Base-by-base conservation (phyloP, 164 flowering plant species). In the Akebia trifoliata region DNA sequence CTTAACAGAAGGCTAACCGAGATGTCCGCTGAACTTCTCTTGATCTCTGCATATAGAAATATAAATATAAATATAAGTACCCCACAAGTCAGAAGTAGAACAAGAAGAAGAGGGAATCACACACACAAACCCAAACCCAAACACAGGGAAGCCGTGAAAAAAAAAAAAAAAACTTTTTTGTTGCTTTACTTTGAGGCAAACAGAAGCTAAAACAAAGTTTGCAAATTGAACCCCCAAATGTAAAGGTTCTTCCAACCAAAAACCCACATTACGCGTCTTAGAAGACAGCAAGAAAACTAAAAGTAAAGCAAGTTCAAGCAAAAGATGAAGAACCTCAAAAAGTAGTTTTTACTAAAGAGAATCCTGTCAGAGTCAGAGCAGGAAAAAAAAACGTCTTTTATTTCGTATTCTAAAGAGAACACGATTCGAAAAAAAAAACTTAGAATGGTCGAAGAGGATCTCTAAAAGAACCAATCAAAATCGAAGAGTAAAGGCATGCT, bases 121-220 rank as follows among this genome's bases (percentile, higher is more conserved):
- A 57, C 20, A 38, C 45, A 47, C 25, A 37, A 37, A 11, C 1
- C n/a, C n/a, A n/a, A n/a, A n/a, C 14, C 4, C 1, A 18, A 8
- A 7, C 56, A 51, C 40, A 20, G 4, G 21, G 14, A 11, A 31
- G 35, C 17, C 40, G 50, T 57, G 61, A 45, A 14, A 9, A 20
- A 8, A 32, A 18, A 50, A 4, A 18, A 6, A 8, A 8, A 44
- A 22, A 56, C 25, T 29, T 37, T 35, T 26, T 36, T 29, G 22
- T 36, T 53, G 6, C 38, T 44, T 58, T 46, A 37, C 42, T 35
- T 58, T 58, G 29, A 43, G 50, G 61, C 31, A 35, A 45, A n/a
- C 61, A 46, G 18, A 39, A 18, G 6, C 20, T 1, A n/a, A 43
- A n/a, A 42, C 49, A 6, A 47, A 40, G 11, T 25, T 48, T 47